A percentile compares a stretch with the other conserved stretches of the same genome.
These are phyloP conservation scores for Suillus sp. DNA, from an alignment of 768 basidiomycete genomes.

Conservation along the genomic window DNA sequence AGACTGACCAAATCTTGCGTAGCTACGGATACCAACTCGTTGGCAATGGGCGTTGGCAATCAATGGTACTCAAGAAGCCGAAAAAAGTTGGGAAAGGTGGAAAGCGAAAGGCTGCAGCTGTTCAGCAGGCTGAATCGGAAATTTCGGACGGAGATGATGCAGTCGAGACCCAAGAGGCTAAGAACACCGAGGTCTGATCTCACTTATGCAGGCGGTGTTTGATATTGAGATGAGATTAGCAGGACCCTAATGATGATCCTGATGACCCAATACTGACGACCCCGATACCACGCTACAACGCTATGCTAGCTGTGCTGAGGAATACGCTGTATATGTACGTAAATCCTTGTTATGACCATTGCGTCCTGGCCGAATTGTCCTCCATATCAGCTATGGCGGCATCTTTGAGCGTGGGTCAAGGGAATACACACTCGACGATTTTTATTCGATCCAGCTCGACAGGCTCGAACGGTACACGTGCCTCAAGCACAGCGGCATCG, in stretches of 20 bases:
- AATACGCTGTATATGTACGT: constrained; percentile 87
- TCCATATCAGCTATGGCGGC: constrained; percentile 70
- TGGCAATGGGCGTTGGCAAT: constrained; percentile 79
- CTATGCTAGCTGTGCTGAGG: constrained; percentile 82
- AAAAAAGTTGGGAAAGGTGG: constrained; percentile 50
- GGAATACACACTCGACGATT: constrained; percentile 91
- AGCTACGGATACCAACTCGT: constrained; percentile 79
- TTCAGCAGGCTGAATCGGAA: constrained; percentile 12
- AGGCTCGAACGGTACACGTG: constrained; percentile 81
- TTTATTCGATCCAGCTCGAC: constrained; percentile 76
- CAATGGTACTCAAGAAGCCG: constrained; percentile 65
- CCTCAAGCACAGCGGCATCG: constrained; percentile 64
- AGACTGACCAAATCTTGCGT: neutral
- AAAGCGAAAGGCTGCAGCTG: constrained; percentile 44
- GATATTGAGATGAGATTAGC: neutral
- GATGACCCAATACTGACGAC: constrained; percentile 66
- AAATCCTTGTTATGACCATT: neutral
- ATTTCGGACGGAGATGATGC: constrained; percentile 18
- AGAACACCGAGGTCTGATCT: constrained; percentile 14
- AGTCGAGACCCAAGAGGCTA: constrained; percentile 24
- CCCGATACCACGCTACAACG: constrained; percentile 80
- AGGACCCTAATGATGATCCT: constrained; percentile 46
- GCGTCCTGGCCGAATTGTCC: neutral
- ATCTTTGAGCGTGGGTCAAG: constrained; percentile 81
- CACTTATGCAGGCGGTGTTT: neutral